Conservation (phyloP, 768 basidiomycete species). For the Boletus sensibilis region DNA sequence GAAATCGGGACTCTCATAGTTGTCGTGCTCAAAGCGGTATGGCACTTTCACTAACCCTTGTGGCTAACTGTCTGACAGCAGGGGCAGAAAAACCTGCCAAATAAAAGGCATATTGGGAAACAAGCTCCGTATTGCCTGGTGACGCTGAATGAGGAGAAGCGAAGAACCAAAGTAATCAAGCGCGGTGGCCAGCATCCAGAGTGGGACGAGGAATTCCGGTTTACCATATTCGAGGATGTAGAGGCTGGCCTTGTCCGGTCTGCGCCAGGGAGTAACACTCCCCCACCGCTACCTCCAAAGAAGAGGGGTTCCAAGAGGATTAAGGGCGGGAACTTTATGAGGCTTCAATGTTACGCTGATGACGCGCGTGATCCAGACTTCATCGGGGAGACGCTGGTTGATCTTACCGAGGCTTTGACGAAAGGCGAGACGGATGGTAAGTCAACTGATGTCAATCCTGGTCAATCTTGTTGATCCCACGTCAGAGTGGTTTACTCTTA, state of each 20-base stretch:
- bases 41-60: conserved; percentile 32
- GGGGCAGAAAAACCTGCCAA: conserved; percentile 79
- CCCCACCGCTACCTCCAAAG: conserved; percentile 73
- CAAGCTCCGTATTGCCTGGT: conserved; percentile 95
- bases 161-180: conserved; percentile 90
- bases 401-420: conserved; percentile 85
- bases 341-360: conserved; percentile 88
- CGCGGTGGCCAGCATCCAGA: conserved; percentile 97
- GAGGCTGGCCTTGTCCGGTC: conserved; percentile 50
- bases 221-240: conserved; percentile 79
- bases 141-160: conserved; percentile 75
- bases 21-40: conserved; percentile 90
- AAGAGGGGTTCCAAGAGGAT: conserved; percentile 50
- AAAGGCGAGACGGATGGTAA: conserved; percentile 96
- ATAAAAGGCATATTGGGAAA: conserved; percentile 91
- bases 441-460: conserved; percentile 26
- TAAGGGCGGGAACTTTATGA: conserved; percentile 73
- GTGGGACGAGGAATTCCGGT: conserved; percentile 98
- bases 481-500: conserved; percentile 91
- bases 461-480: conserved; percentile 14
- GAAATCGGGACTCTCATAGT: conserved; percentile 93
- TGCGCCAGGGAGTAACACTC: conserved; percentile 42
- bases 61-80: conserved; percentile 19
- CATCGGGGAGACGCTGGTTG: conserved; percentile 88
- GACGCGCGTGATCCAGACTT: conserved; percentile 93